Percentiles rank a stretch among this genome's conserved stretches.
These are phyloP conservation scores for Melanomma pulvis-pyrius DNA, from an alignment of 495 filamentous ascomycete species.

Conservation along the genomic window DNA sequence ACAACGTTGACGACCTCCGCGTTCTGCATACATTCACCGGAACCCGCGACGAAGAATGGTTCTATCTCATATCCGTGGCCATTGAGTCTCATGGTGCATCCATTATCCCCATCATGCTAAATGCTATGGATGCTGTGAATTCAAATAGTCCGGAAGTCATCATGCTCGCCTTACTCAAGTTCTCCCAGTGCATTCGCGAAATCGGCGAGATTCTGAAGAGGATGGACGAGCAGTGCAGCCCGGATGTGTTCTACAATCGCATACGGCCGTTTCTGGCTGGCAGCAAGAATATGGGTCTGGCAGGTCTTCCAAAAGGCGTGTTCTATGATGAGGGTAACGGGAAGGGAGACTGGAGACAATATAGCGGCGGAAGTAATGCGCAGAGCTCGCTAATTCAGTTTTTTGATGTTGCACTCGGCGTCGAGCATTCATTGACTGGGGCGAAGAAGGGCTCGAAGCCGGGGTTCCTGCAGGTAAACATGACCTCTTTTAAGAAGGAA, in stretches of 20 bases:
- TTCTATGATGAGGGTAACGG: conserved; percentile 40
- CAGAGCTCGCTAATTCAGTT: conserved; percentile 45
- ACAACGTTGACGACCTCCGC: conserved; percentile 21
- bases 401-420: conserved; percentile 41
- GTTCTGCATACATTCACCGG: conserved; percentile 40
- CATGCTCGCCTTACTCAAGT: conserved; percentile 10
- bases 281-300: conserved; percentile 38
- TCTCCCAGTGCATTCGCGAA: conserved; percentile 26
- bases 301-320: conserved; percentile 40
- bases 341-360: conserved; percentile 31
- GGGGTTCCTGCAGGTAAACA: not conserved
- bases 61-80: conserved; percentile 41
- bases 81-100: conserved; percentile 38
- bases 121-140: conserved; percentile 28
- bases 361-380: conserved; percentile 42
- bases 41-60: conserved; percentile 41
- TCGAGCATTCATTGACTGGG: conserved; percentile 30
- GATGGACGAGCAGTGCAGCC: conserved; percentile 40
- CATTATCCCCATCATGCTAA: conserved; percentile 34
- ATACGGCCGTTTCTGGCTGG: conserved; percentile 42
- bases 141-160: not conserved
- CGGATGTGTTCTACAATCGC: conserved; percentile 37
- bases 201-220: conserved; percentile 29
- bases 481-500: not conserved
- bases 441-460: conserved; percentile 6